Base-by-base conservation (phyloP, 257 asterid genomes). In the Nicotiana undulata region DNA sequence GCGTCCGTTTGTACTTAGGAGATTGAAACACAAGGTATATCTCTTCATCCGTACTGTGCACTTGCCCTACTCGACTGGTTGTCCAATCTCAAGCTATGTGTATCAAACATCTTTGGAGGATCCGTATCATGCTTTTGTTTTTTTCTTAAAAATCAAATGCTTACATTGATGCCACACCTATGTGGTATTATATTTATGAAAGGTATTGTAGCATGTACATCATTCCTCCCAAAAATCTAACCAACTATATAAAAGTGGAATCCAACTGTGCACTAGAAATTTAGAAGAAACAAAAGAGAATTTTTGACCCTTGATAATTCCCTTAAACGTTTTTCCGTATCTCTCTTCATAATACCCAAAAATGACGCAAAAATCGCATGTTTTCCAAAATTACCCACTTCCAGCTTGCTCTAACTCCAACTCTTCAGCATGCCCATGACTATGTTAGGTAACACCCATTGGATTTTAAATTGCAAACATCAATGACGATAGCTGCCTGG, bases 1-100 rank as follows among this genome's bases (percentile, higher is more conserved):
- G 78, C 94, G 99, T 29, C 99, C 99, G 81, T 96, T 96, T 89
- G 99, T 96, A 26, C 98, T 96, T 86, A 90, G 99, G 82, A 89
- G 99, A 86, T 91, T 96, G 66, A 96, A 96, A 81, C 99, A 96
- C 92, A 96, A 96, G 99, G 99, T 96, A 86, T 32, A 7, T 56
- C 65, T 65, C 20, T 58, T 61, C 16, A 77, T n/a, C 46, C 5
- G 15, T 44, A 49, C 26, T 49, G 24, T 74, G 78, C 61, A 74
- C 78, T 49, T 74, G 60, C 44, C 15, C 17, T 70, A 70, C 24
- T 70, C 61, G 51, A 46, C 51, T 24, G 61, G 40, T 46, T 49
- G 37, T 70, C 56, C 40, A 37, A 37, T 29, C 77, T 22, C 59
- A 46, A 7, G 34, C 77, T 44, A 20, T 70, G 55, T 44, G 22